Evolutionary conservation across 2,329 filamentous ascomycete species (phyloP).

Genomic region (Sporothrix pallida): DNA sequence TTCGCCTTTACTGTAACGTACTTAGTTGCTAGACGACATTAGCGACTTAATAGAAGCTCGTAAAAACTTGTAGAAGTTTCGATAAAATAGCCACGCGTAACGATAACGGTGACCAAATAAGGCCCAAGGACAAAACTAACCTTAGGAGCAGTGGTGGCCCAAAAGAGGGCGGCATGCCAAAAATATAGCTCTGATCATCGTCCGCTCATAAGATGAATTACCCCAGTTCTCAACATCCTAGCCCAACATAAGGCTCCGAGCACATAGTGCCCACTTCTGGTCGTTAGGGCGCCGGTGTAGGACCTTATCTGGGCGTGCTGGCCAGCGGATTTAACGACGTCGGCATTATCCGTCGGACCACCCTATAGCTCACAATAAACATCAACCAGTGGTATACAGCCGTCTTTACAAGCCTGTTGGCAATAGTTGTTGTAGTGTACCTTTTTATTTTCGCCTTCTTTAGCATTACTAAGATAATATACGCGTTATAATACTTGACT

Average conservation of each 20-base stretch:
- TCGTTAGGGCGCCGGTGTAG: neutral
- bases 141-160: neutral
- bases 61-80: neutral
- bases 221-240: neutral
- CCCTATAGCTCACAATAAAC: neutral
- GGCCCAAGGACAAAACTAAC: neutral
- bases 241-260: neutral
- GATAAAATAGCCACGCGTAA: neutral
- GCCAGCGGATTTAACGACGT: neutral
- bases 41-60: slow-evolving; percentile 15
- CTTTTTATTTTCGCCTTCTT: neutral
- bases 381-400: neutral
- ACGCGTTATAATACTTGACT: neutral
- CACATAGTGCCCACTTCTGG: neutral
- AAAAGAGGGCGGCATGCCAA: neutral
- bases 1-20: too few relatives aligned
- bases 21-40: too few relatives aligned
- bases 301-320: slow-evolving; percentile 3
- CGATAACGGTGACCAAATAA: neutral
- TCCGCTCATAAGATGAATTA: neutral
- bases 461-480: neutral
- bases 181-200: neutral
- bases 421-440: neutral
- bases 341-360: neutral
- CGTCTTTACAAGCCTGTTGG: neutral